Conservation (phyloP, 2,329 filamentous ascomycete species). For the Aulographum hederae region DNA sequence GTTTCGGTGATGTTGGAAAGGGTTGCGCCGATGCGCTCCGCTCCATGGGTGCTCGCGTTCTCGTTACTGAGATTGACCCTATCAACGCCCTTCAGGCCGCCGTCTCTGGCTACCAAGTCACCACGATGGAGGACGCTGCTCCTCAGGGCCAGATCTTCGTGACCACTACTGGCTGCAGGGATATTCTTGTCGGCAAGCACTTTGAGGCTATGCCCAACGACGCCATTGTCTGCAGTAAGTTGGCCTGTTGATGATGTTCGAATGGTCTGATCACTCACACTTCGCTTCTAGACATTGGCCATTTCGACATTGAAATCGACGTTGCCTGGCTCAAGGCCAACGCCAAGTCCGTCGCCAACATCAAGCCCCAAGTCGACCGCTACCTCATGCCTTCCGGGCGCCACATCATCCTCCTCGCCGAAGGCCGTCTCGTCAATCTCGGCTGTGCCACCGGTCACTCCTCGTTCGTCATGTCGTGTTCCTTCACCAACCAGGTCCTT, state of each 20-base stretch:
- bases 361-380: conserved; percentile 99
- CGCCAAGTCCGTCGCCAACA: conserved; percentile 83
- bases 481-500: conserved; percentile 99
- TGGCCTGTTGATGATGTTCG: too few relatives aligned
- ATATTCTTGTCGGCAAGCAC: conserved; percentile 83
- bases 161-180: conserved; percentile 96
- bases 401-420: conserved; percentile 95
- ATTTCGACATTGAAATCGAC: conserved; percentile 99
- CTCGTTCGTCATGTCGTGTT: conserved; percentile 99
- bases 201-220: conserved; percentile 94
- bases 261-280: too few relatives aligned
- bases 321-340: conserved; percentile 99
- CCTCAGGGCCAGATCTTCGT: conserved; percentile 89
- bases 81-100: conserved; percentile 99
- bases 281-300: conserved; percentile 61
- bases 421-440: conserved; percentile 97
- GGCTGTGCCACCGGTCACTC: conserved; percentile 98
- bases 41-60: conserved; percentile 91
- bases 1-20: conserved; percentile 98
- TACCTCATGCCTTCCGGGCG: conserved; percentile 86
- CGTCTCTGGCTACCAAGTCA: conserved; percentile 92
- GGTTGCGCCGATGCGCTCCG: conserved; percentile 90
- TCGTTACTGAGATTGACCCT: conserved; percentile 93
- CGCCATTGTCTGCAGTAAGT: conserved; percentile 90
- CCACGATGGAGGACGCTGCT: conserved; percentile 94